Evolutionary conservation across 331 rosid genomes (phyloP).

Genomic region (Saraca asoca): DNA sequence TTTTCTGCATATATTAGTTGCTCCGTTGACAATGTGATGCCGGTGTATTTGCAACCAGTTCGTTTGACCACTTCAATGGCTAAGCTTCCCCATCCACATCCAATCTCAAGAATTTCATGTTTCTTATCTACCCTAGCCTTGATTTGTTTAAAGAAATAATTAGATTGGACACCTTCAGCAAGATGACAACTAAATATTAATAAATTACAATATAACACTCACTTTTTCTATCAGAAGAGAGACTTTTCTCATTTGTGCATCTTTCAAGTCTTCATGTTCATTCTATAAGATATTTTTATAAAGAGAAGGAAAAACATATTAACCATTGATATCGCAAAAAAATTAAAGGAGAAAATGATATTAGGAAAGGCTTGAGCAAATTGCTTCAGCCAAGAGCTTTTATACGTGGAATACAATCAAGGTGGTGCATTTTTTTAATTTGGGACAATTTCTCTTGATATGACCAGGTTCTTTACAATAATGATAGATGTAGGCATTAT

Average conservation of each 20-base stretch:
- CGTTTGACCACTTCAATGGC: slow-evolving; percentile 77
- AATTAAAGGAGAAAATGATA: not conserved
- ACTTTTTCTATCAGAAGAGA: slow-evolving; percentile 73
- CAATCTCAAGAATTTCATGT: slow-evolving; percentile 86
- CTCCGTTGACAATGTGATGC: slow-evolving; percentile 80
- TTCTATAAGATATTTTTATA: slow-evolving; percentile 43
- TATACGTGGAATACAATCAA: no score
- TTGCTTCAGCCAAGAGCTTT: no score
- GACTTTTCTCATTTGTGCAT: slow-evolving; percentile 78
- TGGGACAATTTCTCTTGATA: no score
- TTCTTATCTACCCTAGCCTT: slow-evolving; percentile 67
- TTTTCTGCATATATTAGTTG: slow-evolving; percentile 52
- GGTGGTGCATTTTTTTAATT: no score
- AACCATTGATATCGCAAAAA: slow-evolving; percentile 15
- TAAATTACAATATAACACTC: slow-evolving; percentile 9
- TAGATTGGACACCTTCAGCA: slow-evolving; percentile 3
- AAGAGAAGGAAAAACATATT: not conserved
- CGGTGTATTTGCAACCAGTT: slow-evolving; percentile 87
- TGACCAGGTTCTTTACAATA: no score
- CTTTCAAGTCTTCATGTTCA: slow-evolving; percentile 68
- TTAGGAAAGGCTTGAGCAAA: no score
- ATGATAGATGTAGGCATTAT: no score
- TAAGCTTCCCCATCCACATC: slow-evolving; percentile 93
- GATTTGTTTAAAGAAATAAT: slow-evolving; percentile 5
- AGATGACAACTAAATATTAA: not conserved